A percentile compares a stretch with the other conserved stretches of the same genome.
Conservation (phyloP, 2,329 filamentous ascomycete species). For the Talaromyces islandicus region DNA sequence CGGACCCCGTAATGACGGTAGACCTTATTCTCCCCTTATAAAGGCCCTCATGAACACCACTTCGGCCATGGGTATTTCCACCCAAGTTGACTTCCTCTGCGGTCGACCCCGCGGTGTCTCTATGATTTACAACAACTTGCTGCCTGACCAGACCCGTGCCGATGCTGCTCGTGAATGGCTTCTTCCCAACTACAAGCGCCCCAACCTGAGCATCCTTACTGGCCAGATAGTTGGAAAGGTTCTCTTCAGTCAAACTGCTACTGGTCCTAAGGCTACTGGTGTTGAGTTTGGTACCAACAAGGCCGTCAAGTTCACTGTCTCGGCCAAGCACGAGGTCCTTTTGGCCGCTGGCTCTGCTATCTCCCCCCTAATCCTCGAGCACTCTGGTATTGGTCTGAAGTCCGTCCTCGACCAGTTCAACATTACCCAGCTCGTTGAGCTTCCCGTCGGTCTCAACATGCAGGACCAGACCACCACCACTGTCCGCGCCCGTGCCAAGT, state of each 20-base stretch:
- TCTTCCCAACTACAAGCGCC: constrained; percentile 18
- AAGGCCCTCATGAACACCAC: constrained; percentile 19
- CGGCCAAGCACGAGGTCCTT: constrained; percentile 21
- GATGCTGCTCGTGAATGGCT: constrained; percentile 25
- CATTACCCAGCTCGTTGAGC: constrained; percentile 17
- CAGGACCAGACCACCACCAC: constrained; percentile 24
- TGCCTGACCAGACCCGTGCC: constrained; percentile 18
- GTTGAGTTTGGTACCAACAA: constrained; percentile 22
- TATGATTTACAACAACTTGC: constrained; percentile 22
- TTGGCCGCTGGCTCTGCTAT: constrained; percentile 22
- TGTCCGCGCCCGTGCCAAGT: constrained; percentile 12
- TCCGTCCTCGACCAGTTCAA: neutral
- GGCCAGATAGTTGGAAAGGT: constrained; percentile 22
- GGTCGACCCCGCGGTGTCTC: constrained; percentile 24
- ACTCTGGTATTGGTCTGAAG: constrained; percentile 21
- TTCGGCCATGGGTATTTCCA: constrained; percentile 9
- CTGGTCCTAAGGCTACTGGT: constrained; percentile 14
- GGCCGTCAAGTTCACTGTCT: constrained; percentile 16
- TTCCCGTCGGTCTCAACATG: constrained; percentile 25
- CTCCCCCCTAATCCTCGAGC: constrained; percentile 21
- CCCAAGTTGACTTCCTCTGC: constrained; percentile 17
- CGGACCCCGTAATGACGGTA: constrained; percentile 18
- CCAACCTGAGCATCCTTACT: constrained; percentile 15
- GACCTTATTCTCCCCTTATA: constrained; percentile 18
- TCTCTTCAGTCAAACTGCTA: constrained; percentile 12